phyloP scores from a whole-genome alignment of 164 flowering plant species.

The Kingdonia uniflora region DNA sequence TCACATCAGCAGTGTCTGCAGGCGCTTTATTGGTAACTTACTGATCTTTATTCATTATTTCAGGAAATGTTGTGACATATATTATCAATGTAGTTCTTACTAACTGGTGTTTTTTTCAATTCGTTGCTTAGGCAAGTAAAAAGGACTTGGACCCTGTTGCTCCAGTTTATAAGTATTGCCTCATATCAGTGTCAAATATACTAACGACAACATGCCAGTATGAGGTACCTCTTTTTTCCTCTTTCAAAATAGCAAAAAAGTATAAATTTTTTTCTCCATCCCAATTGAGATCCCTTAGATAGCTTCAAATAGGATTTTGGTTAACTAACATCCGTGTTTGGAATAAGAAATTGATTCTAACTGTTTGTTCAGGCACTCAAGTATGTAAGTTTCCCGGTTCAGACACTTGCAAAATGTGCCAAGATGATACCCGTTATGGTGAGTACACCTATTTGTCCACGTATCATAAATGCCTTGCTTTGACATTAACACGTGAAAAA shows the following conservation, averaged over 20 bases:
- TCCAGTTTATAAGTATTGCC: constrained; percentile 76
- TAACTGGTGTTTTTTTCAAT: not conserved
- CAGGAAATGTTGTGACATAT: not conserved
- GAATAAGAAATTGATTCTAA: constrained; percentile 5
- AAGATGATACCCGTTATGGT: constrained; percentile 99
- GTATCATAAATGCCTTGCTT: too few relatives aligned
- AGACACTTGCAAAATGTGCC: constrained; percentile 97
- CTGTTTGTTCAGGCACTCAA: constrained; percentile 75
- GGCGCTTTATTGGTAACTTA: constrained; percentile 52
- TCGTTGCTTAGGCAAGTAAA: constrained; percentile 55
- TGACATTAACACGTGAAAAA: too few relatives aligned
- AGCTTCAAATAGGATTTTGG: not conserved
- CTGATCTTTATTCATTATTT: not conserved
- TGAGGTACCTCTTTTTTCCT: constrained; percentile 59
- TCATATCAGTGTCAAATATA: constrained; percentile 83
- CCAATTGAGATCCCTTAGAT: too few relatives aligned
- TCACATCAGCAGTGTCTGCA: constrained; percentile 87
- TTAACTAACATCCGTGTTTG: not conserved
- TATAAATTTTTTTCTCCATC: too few relatives aligned
- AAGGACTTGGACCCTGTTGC: constrained; percentile 87
- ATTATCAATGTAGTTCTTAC: not conserved
- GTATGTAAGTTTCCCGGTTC: constrained; percentile 98
- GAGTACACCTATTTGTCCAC: constrained; percentile 13
- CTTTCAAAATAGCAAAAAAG: too few relatives aligned
- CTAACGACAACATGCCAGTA: constrained; percentile 96